phyloP scores from a whole-genome alignment of 192 early-diverging fungal genomes.

The Entophlyctis luteolus region DNA sequence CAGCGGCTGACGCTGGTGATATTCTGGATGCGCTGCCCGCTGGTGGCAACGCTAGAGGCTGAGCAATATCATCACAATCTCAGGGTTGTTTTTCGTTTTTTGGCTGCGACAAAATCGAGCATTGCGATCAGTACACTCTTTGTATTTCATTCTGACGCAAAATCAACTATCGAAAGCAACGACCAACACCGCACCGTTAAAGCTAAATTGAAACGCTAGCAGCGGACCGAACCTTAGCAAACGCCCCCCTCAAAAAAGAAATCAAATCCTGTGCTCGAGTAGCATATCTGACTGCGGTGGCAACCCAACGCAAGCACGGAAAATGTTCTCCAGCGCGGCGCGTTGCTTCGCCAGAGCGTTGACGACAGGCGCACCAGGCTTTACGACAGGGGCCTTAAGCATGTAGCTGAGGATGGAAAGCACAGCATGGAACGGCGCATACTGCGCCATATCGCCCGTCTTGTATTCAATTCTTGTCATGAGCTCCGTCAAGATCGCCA shows the following conservation, averaged over 20 bases:
- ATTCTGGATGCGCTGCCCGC: conserved; percentile 17
- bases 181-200: no score
- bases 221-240: no score
- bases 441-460: conserved; percentile 67
- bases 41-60: conserved; percentile 17
- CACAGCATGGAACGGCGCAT: conserved; percentile 87
- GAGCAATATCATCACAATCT: no score
- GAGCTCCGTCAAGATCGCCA: conserved; percentile 91
- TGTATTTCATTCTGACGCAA: no score
- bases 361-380: conserved; percentile 89
- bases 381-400: conserved; percentile 97
- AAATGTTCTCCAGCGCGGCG: conserved; percentile 94
- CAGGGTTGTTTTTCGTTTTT: no score
- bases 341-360: conserved; percentile 96
- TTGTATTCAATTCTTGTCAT: conserved; percentile 94
- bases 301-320: conserved; percentile 93
- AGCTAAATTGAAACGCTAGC: no score
- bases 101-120: no score
- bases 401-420: conserved; percentile 88
- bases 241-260: no score
- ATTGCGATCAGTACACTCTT: no score
- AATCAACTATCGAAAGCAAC: no score
- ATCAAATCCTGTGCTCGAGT: conserved; percentile 60
- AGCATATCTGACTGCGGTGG: conserved; percentile 95
- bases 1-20: not conserved